Evolutionary conservation across 2,329 filamentous ascomycete genomes (phyloP).

Genomic region (Pyricularia grisea): DNA sequence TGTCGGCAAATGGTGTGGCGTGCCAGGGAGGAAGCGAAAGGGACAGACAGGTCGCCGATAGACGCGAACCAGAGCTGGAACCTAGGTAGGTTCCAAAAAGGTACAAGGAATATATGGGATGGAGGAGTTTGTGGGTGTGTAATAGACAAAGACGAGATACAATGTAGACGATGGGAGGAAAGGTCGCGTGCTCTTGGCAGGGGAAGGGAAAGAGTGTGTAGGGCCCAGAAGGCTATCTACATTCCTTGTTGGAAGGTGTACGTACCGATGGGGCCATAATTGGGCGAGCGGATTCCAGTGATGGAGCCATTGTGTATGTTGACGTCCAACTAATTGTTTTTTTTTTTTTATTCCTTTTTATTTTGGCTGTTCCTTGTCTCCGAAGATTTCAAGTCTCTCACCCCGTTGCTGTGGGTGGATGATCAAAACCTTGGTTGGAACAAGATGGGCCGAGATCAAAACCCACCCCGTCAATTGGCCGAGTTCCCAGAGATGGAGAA

Average conservation of each 20-base stretch:
- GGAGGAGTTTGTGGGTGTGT: not conserved
- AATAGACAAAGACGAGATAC: not conserved
- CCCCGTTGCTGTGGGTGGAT: not conserved
- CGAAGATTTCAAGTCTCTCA: not conserved
- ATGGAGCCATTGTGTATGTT: constrained; percentile 38
- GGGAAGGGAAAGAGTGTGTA: not conserved
- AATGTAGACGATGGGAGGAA: not conserved
- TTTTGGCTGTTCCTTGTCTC: not conserved
- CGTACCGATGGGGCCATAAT: constrained; percentile 56
- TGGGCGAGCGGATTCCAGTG: constrained; percentile 50
- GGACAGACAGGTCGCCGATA: not conserved
- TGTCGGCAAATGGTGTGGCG: not conserved
- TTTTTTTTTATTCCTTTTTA: not conserved
- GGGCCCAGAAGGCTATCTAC: not conserved
- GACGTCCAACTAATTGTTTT: constrained; percentile 6
- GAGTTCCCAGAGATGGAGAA: not conserved
- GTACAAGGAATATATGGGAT: not conserved
- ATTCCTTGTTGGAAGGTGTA: constrained; percentile 14
- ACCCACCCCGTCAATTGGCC: not conserved
- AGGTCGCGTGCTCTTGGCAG: not conserved
- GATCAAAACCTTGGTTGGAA: not conserved
- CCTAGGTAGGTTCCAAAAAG: not conserved
- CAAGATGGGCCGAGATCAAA: not conserved
- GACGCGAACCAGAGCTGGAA: not conserved
- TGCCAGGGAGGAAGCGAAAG: not conserved